Percentiles rank a stretch among this genome's conserved stretches.
Evolutionary conservation across 2,329 filamentous ascomycete species (phyloP).

Genomic region (Colletotrichum echinochloae): DNA sequence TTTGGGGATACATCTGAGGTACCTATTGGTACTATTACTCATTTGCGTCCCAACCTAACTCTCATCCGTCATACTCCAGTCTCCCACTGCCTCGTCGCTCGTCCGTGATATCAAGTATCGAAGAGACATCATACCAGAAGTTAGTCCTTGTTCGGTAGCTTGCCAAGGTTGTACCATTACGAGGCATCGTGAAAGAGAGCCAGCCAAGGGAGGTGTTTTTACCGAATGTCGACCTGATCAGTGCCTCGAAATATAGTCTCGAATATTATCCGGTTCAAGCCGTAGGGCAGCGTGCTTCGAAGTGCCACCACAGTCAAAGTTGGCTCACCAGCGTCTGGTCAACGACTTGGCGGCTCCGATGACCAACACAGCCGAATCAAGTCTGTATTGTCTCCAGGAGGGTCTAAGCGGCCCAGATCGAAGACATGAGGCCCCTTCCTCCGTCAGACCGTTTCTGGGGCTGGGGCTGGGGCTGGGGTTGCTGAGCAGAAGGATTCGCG

Average conservation of each 20-base stretch:
- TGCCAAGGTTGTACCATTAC: background rate
- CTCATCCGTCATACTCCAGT: background rate
- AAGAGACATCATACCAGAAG: background rate
- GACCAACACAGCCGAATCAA: background rate
- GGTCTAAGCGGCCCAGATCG: slow-evolving; percentile 17
- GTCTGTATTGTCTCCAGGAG: background rate
- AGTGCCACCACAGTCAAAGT: background rate
- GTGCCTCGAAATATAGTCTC: background rate
- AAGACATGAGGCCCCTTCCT: slow-evolving; percentile 13
- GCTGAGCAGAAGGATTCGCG: background rate
- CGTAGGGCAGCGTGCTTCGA: background rate
- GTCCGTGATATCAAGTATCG: background rate
- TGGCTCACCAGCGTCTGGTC: background rate
- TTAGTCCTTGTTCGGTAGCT: background rate
- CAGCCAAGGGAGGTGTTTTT: background rate
- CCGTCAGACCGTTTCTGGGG: background rate
- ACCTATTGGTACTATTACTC: background rate
- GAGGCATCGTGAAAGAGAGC: background rate
- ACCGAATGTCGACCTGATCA: background rate
- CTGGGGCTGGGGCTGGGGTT: background rate
- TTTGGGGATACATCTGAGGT: background rate
- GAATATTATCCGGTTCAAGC: background rate
- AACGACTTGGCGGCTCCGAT: background rate
- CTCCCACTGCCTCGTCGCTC: background rate
- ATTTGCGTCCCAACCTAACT: background rate